Base-by-base conservation (phyloP, 2,329 filamentous ascomycete genomes). In the Pestalotiopsis sp. region DNA sequence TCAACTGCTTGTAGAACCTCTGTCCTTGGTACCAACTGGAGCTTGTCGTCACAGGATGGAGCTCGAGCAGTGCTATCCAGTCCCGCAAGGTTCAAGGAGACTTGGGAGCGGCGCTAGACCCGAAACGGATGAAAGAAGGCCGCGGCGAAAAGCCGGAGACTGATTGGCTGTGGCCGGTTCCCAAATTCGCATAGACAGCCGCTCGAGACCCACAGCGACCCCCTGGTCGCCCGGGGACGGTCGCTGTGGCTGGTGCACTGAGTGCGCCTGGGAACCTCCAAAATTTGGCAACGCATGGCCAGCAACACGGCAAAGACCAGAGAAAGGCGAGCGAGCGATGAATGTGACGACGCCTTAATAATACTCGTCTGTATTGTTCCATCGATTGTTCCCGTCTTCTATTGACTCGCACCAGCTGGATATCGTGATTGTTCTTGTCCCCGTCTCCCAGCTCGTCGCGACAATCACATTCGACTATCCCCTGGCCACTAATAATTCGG, bases 231-330 rank as follows among this genome's bases (percentile, higher is more conserved):
- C 17, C 17, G 45, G n/a, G 38, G 56, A 12, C 56, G 23, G 64
- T 56, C 60, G 5, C 59, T 71, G 73, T 75, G 73, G 73, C 73
- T 74, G 67, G 73, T 73, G 69, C 57, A 52, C 4, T 67, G 25
- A 17, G 38, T 59, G 66, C 39, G 68, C 70, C 72, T 52, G 41
- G 66, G 73, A 73, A 74, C 72, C 75, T 75, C 70, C 71, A 76
- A 76, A 77, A 77, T 74, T 72, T 72, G 75, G 74, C 76, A 72
- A 72, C 70, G 68, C 67, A 58, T 36, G 41, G 13, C 41, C 41
- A 45, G 58, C 59, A 58, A 49, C 39, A 66, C 25, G 56, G 52
- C 36, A n/a, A 66, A 69, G 60, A 62, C 58, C 66, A 68, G 6
- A 52, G 45, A 52, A 20, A n/a, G 45, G 20, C 45, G 41, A 45